Base-by-base conservation (phyloP, 805 yeast genomes). In the Pichia paraexigua region DNA sequence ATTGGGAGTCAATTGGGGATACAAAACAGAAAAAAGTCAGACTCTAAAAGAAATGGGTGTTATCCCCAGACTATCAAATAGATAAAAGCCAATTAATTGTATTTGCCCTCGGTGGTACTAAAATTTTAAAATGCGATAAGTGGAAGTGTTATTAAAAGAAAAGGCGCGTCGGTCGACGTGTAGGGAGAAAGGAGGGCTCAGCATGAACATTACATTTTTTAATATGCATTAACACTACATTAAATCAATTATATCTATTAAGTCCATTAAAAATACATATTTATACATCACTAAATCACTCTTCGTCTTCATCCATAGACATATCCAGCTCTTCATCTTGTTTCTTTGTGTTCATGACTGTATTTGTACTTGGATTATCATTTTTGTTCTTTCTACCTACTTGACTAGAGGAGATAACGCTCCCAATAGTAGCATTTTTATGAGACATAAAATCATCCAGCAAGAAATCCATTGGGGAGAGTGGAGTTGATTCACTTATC, bases 391-490 rank as follows among this genome's bases (percentile, higher is more conserved):
- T 35, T 30, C 43, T 41, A 24, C 15, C 24, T 17, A 41, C 1
- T 15, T 41, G 28, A 22, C 10, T 41, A 7, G 20, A 9, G 18
- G 39, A 35, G 2, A 35, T n/a, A 7, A 35, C 20, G 17, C 39
- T 35, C 4, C 39, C 39, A 35, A n/a, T 11, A 35, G 20, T 11
- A 11, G 39, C 7, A 3, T 35, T 35, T n/a, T n/a, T 17, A 41
- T 41, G 24, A 5, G 43, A 22, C 46, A 49, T 41, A 21, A 45
- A 45, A 41, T 49, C 48, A 35, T 66, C 69, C 13, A 63, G 48
- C 13, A 68, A 52, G 48, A 68, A 66, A 48, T 68, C 71, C 46
- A 67, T 66, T 5, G 72, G 72, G 1, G 72, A 66, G 17, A 68
- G 49, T 2, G 72, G 71, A 2, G 69, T 67, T 22, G 59, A 55